Percentiles rank a stretch among this genome's conserved stretches.
These are phyloP conservation scores for Penicillium soppii DNA, from an alignment of 495 filamentous ascomycete genomes.

Conservation along the genomic window DNA sequence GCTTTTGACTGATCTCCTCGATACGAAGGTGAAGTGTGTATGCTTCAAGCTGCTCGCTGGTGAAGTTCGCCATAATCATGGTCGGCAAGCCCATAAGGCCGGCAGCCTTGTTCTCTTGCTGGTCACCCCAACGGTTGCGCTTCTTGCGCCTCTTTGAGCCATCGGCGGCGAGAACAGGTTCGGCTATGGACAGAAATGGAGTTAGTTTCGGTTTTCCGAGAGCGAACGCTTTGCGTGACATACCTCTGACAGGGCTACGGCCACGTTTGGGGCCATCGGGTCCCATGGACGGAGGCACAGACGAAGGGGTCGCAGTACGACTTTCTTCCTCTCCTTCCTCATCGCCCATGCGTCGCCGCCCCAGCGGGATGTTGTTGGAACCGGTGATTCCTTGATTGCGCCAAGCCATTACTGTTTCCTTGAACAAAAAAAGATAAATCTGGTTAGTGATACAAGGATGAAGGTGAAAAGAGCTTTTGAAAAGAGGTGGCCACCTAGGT, in stretches of 20 bases:
- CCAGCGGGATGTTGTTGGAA: constrained; percentile 96
- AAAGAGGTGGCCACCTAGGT: not conserved
- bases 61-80: constrained; percentile 95
- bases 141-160: constrained; percentile 87
- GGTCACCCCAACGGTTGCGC: constrained; percentile 96
- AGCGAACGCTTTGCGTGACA: constrained; percentile 12
- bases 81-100: constrained; percentile 97
- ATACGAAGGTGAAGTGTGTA: constrained; percentile 94
- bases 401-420: constrained; percentile 68
- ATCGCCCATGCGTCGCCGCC: constrained; percentile 80
- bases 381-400: constrained; percentile 94
- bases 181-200: constrained; percentile 29
- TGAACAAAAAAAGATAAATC: constrained; percentile 6
- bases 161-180: constrained; percentile 54
- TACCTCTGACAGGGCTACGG: constrained; percentile 70
- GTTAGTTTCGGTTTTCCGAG: not conserved
- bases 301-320: constrained; percentile 55
- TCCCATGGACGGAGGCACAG: constrained; percentile 32
- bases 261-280: constrained; percentile 62
- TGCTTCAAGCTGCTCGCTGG: constrained; percentile 93
- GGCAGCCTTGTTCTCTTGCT: constrained; percentile 94
- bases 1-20: constrained; percentile 98
- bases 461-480: constrained; percentile 2
- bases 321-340: constrained; percentile 62
- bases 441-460: constrained; percentile 13